Conservation (phyloP, 305 asterid species). For the Fraxinus baroniana region DNA sequence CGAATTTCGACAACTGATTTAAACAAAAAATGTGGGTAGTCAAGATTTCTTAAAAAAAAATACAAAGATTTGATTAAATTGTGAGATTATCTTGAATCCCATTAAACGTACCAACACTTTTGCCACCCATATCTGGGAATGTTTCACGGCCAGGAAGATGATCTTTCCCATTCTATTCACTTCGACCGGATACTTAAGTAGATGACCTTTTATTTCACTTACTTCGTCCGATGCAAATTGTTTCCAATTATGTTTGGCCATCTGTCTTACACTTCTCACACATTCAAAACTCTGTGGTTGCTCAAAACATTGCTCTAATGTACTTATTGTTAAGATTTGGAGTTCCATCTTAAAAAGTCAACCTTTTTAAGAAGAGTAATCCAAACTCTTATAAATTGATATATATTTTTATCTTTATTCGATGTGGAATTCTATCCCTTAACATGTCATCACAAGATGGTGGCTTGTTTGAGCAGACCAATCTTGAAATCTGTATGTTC, state of each 20-base stretch:
- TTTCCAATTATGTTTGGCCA: constrained; percentile 63
- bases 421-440: too few relatives aligned
- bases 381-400: too few relatives aligned
- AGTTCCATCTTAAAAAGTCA: too few relatives aligned
- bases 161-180: constrained; percentile 59
- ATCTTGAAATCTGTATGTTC: too few relatives aligned
- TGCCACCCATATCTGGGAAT: constrained; percentile 77
- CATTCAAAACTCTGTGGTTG: constrained; percentile 64
- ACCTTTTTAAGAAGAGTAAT: too few relatives aligned
- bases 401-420: too few relatives aligned
- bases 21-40: background rate
- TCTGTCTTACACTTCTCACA: constrained; percentile 54
- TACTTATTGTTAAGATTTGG: constrained; percentile 27
- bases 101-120: constrained; percentile 27
- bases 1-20: background rate
- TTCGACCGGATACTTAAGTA: constrained; percentile 63
- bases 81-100: constrained; percentile 76
- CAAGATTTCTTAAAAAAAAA: background rate
- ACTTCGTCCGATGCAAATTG: constrained; percentile 54
- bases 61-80: constrained; percentile 31
- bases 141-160: constrained; percentile 58
- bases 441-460: too few relatives aligned
- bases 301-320: constrained; percentile 50
- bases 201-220: constrained; percentile 54
- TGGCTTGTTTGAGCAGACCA: too few relatives aligned